phyloP scores from a whole-genome alignment of 805 yeast species.

The Candida arabinofermentans region DNA sequence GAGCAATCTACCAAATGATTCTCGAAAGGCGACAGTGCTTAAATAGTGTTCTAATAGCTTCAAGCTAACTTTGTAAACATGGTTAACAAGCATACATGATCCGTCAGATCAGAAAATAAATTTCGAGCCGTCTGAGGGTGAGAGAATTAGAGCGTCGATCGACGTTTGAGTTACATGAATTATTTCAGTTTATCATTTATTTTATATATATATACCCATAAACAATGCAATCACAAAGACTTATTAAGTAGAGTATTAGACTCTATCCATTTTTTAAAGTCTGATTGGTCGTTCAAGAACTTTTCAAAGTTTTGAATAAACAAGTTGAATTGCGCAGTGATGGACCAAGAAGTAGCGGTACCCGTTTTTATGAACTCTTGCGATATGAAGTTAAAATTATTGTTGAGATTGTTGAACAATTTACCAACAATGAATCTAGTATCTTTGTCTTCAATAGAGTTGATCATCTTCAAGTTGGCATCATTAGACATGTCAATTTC shows the following conservation, averaged over 20 bases:
- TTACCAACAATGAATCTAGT: conserved; percentile 30
- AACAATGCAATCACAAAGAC: background rate
- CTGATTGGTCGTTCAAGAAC: conserved; percentile 26
- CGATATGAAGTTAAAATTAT: conserved; percentile 26
- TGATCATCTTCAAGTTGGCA: conserved; percentile 24
- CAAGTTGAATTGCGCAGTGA: conserved; percentile 31
- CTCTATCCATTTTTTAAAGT: conserved; percentile 27
- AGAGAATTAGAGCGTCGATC: background rate
- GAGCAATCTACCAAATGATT: no score
- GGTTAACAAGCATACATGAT: no score
- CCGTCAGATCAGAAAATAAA: no score
- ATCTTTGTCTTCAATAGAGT: conserved; percentile 26
- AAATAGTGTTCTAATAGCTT: no score
- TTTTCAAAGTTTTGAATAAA: conserved; percentile 31
- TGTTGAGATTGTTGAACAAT: conserved; percentile 26
- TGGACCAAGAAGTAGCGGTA: conserved; percentile 15
- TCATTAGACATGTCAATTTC: conserved; percentile 32
- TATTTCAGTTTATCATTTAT: no score
- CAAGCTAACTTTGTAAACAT: no score
- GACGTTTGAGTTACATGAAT: no score
- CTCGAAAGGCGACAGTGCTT: background rate
- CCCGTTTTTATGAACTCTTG: conserved; percentile 15
- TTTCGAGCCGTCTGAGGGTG: no score
- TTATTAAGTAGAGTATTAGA: conserved; percentile 15
- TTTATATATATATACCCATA: background rate